Percentiles rank a stretch among this genome's conserved stretches.
These are phyloP conservation scores for Claviceps sp. DNA, from an alignment of 2,329 filamentous ascomycete genomes.

Conservation along the genomic window DNA sequence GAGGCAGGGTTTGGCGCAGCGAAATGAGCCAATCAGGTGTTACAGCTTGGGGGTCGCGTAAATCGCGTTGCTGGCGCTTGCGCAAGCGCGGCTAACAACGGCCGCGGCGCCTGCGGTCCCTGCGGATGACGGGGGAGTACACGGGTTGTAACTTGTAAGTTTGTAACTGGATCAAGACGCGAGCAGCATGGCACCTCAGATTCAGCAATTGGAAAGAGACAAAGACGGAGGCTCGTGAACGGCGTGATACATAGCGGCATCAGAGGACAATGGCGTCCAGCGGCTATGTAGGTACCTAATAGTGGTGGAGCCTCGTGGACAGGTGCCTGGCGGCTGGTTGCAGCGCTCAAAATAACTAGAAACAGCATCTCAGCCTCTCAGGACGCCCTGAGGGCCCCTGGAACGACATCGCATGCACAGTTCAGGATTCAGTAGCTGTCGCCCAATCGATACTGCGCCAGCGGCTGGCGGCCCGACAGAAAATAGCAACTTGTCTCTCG, in stretches of 20 bases:
- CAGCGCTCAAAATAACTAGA: neutral
- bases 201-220: neutral
- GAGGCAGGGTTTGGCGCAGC: neutral
- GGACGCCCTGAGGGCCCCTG: neutral
- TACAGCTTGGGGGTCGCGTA: neutral
- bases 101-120: too few relatives aligned
- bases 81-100: neutral
- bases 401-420: neutral
- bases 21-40: conserved; percentile 2
- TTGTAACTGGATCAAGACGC: too few relatives aligned
- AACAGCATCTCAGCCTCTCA: neutral
- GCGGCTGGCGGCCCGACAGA: neutral
- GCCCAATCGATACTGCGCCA: neutral
- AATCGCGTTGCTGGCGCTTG: neutral
- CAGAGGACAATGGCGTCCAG: neutral
- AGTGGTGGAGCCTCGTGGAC: neutral
- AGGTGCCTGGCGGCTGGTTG: neutral
- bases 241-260: too few relatives aligned
- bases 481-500: neutral
- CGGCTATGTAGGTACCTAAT: neutral
- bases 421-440: neutral
- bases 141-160: too few relatives aligned
- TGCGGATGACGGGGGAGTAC: too few relatives aligned
- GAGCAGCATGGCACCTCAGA: neutral
- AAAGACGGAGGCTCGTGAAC: neutral